Conservation (phyloP, 1,284 basidiomycete genomes). For the Trichosporon sp. region DNA sequence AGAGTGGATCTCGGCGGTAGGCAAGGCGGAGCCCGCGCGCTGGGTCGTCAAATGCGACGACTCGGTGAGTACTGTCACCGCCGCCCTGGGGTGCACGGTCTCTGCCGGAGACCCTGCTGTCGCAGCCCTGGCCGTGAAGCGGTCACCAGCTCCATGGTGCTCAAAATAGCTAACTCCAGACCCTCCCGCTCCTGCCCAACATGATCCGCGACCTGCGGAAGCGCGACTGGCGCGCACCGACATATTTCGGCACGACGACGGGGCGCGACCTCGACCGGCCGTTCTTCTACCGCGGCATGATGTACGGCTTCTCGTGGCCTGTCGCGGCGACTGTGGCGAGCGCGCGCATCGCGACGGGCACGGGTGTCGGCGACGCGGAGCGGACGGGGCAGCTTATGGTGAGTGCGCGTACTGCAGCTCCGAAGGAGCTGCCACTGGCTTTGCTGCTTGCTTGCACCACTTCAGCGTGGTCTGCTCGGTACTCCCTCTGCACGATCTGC, state of each 20-base stretch:
- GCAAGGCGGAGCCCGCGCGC: constrained; percentile 10
- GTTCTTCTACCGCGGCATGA: constrained; percentile 26
- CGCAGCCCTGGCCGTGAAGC: not conserved
- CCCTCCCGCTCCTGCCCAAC: constrained; percentile 26
- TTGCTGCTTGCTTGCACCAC: too few relatives aligned
- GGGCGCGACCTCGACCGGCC: constrained; percentile 20
- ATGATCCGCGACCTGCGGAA: constrained; percentile 23
- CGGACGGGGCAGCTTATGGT: constrained; percentile 33
- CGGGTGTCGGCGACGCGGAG: constrained; percentile 14
- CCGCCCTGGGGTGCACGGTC: not conserved
- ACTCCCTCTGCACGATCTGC: too few relatives aligned
- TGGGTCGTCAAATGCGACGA: constrained; percentile 16
- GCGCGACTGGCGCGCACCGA: constrained; percentile 18
- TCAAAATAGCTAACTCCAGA: constrained; percentile 7
- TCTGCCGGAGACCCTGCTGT: constrained; percentile 8
- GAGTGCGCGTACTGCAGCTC: not conserved
- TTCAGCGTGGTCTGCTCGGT: too few relatives aligned
- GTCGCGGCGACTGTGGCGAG: constrained; percentile 24
- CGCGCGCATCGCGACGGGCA: constrained; percentile 15
- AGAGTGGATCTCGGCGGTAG: constrained; percentile 35
- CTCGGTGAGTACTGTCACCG: not conserved
- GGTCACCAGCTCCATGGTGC: not conserved
- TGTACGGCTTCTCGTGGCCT: constrained; percentile 27
- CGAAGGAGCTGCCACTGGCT: too few relatives aligned
- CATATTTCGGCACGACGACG: constrained; percentile 27